Base-by-base conservation (phyloP, 495 filamentous ascomycete species). In the Barbatosphaeria neglecta region DNA sequence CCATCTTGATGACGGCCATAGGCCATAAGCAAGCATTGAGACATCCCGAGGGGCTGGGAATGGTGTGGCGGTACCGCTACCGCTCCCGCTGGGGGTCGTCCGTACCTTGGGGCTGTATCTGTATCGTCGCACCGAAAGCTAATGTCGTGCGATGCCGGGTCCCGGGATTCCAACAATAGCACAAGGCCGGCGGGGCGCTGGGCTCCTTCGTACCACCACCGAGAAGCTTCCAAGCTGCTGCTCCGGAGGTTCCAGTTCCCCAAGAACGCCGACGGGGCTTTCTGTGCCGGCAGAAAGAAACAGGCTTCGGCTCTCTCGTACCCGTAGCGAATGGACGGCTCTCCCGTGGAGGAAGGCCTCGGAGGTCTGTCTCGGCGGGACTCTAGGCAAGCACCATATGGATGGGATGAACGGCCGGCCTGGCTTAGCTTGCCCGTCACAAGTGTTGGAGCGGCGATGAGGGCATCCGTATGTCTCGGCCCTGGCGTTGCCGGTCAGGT, bases 251-350 rank as follows among this genome's bases (percentile, higher is more conserved):
- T 37, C 15, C n/a, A 16, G 15, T 16, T 37, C 11, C 33, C 27
- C 43, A 37, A 37, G 23, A 45, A n/a, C n/a, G n/a, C n/a, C n/a
- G 27, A 35, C 8, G 16, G 20, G 22, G 5, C 15, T 13, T 9
- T 15, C 17, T 18, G 22, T 13, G 35, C 18, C 19, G 20, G 15
- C 6, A 22, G 43, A 27, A 39, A 39, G 37, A 40, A 11, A 16
- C 18, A 47, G 41, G n/a, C n/a, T n/a, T n/a, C n/a, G n/a, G n/a
- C n/a, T n/a, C n/a, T n/a, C n/a, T n/a, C n/a, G n/a, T n/a, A n/a
- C n/a, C n/a, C n/a, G 45, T 51, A 51, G 49, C 49, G 49, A 51
- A 44, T 23, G 49, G 44, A 51, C 37, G 37, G 49, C 37, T 41
- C 39, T 41, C 39, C 10, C 8, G 6, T 2, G 39, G 39, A 40